These are phyloP conservation scores for Melaleuca quinquenervia DNA, from an alignment of 345 rosid species.

Conservation along the genomic window DNA sequence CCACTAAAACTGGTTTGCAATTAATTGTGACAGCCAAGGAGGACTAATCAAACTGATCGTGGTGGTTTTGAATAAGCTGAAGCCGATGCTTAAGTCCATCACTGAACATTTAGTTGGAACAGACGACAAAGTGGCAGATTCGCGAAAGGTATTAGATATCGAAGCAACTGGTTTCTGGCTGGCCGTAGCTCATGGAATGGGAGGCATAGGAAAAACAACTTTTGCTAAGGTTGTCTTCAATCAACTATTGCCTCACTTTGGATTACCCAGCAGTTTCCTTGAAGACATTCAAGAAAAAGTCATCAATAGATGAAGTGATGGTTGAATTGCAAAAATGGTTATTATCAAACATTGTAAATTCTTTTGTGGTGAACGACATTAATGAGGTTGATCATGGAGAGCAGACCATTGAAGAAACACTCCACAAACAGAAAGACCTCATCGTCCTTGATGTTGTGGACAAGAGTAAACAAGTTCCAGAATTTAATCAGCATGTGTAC, in stretches of 20 bases:
- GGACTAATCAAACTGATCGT: neutral
- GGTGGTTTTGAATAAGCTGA: neutral
- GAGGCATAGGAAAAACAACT: neutral
- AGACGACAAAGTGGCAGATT: fast-evolving
- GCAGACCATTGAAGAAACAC: neutral
- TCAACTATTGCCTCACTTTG: neutral
- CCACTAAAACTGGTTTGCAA: neutral
- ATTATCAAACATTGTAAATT: neutral
- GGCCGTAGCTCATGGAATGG: neutral
- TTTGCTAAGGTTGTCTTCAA: neutral
- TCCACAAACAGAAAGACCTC: neutral
- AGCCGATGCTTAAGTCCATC: neutral
- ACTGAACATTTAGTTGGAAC: neutral
- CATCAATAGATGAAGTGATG: neutral
- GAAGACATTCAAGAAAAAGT: neutral
- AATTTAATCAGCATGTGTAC: neutral
- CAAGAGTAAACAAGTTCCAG: neutral
- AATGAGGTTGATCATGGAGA: neutral
- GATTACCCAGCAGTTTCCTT: neutral
- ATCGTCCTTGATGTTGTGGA: neutral
- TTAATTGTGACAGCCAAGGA: neutral
- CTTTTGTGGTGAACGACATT: fast-evolving
- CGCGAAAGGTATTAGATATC: neutral
- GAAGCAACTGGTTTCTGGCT: neutral
- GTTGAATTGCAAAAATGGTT: neutral